Percentiles rank a stretch among this genome's conserved stretches.
These are phyloP conservation scores for Sarocladium brachiariae DNA, from an alignment of 2,329 filamentous ascomycete genomes.

Conservation along the genomic window DNA sequence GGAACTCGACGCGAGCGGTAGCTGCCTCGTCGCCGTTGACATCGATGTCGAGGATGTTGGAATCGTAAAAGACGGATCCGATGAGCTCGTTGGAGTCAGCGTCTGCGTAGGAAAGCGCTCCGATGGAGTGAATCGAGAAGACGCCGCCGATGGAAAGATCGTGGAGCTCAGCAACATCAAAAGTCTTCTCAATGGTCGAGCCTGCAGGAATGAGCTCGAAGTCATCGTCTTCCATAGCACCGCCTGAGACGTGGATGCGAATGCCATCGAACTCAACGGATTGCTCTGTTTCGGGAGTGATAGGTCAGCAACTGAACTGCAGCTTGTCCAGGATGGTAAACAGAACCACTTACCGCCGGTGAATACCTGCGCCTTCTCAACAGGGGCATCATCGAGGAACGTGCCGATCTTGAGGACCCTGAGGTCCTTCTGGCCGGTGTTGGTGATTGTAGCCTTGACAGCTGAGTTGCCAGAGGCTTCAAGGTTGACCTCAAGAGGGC, in stretches of 20 bases:
- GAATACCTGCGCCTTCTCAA: slow-evolving; percentile 42
- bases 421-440: slow-evolving; percentile 36
- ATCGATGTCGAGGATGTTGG: slow-evolving; percentile 49
- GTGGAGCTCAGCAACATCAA: slow-evolving; percentile 46
- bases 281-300: slow-evolving; percentile 20
- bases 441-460: slow-evolving; percentile 41
- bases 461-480: slow-evolving; percentile 35
- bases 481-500: slow-evolving; percentile 32
- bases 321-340: background rate
- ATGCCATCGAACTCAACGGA: slow-evolving; percentile 43
- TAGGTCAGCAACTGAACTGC: too few species aligned
- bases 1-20: slow-evolving; percentile 36
- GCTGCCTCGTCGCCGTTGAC: slow-evolving; percentile 47
- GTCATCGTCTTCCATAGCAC: slow-evolving; percentile 32
- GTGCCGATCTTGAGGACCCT: slow-evolving; percentile 43
- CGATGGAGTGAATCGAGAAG: slow-evolving; percentile 45
- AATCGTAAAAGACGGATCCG: slow-evolving; percentile 44
- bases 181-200: slow-evolving; percentile 39
- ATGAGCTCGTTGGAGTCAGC: slow-evolving; percentile 31
- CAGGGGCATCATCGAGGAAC: slow-evolving; percentile 37
- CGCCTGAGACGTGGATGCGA: slow-evolving; percentile 34
- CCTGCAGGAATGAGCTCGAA: slow-evolving; percentile 38
- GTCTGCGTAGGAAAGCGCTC: slow-evolving; percentile 45
- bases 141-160: slow-evolving; percentile 38
- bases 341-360: slow-evolving; percentile 28